Conservation (phyloP, 441 rosid species). For the Bruguiera hainesii region DNA sequence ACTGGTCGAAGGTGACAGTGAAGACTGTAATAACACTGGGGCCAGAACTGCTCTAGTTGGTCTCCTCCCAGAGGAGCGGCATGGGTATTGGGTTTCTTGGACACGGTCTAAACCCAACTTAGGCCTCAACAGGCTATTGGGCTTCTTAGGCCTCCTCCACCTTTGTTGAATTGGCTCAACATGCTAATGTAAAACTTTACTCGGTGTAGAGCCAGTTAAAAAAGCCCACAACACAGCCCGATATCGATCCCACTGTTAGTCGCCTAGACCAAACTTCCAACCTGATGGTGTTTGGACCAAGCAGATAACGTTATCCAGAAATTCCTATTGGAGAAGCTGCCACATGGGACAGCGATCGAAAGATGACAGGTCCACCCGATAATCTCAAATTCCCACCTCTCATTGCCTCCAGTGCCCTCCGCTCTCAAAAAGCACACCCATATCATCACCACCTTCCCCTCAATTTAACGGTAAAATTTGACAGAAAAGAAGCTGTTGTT, state of each 20-base stretch:
- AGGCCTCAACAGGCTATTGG: too few species aligned
- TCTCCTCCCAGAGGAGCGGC: too few species aligned
- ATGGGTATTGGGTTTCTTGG: too few species aligned
- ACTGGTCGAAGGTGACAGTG: too few species aligned
- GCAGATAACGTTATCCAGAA: conserved; percentile 72
- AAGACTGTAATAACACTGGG: too few species aligned
- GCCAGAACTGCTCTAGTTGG: too few species aligned
- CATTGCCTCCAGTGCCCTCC: conserved; percentile 6
- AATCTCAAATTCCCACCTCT: conserved; percentile 40
- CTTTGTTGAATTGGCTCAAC: too few species aligned
- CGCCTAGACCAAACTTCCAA: conserved; percentile 7
- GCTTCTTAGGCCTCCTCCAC: too few species aligned
- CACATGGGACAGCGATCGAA: conserved; percentile 43
- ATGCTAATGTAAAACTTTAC: too few species aligned
- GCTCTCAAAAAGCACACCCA: conserved; percentile 11
- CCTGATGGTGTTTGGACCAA: conserved; percentile 21
- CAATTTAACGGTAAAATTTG: conserved; percentile 14
- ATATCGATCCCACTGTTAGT: not conserved
- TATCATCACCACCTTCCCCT: conserved; percentile 4
- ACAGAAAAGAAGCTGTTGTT: conserved; percentile 1
- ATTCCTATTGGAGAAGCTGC: conserved; percentile 36
- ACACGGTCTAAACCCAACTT: too few species aligned
- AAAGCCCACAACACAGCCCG: not conserved
- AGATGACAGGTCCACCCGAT: conserved; percentile 18
- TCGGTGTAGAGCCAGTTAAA: not conserved